Evolutionary conservation across 768 basidiomycete genomes (phyloP).

Genomic region (Pluteus cervinus): DNA sequence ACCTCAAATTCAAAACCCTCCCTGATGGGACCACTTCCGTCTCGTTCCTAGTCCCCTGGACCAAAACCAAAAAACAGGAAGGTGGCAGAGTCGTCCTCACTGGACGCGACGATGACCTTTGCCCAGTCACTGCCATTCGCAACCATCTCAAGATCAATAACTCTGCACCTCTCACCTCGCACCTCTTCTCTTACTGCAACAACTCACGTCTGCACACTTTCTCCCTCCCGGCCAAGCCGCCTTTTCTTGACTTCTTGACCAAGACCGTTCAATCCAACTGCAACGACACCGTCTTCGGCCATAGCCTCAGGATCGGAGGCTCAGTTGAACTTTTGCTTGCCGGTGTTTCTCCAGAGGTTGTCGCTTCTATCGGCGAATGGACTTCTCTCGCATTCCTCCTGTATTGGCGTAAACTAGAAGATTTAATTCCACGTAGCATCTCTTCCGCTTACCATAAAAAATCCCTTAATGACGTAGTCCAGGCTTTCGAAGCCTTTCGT

Average conservation of each 20-base stretch:
- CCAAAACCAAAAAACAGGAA: constrained; percentile 13
- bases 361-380: constrained; percentile 22
- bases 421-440: constrained; percentile 13
- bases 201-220: not conserved
- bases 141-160: constrained; percentile 13
- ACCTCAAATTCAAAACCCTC: not conserved
- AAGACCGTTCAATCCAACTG: no score
- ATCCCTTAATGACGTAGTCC: constrained; percentile 5
- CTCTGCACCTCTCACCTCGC: constrained; percentile 2
- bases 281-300: constrained; percentile 10
- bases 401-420: constrained; percentile 20
- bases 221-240: not conserved
- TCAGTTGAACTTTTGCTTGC: constrained; percentile 16
- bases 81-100: constrained; percentile 17
- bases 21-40: constrained; percentile 1
- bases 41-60: constrained; percentile 20
- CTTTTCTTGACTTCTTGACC: constrained; percentile 2
- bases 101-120: constrained; percentile 12
- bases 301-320: constrained; percentile 26
- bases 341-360: constrained; percentile 20
- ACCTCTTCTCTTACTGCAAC: constrained; percentile 8
- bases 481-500: constrained; percentile 11
- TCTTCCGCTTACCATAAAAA: constrained; percentile 10
- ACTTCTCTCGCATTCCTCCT: constrained; percentile 22
- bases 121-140: constrained; percentile 16